Evolutionary conservation across 345 rosid genomes (phyloP).

Genomic region (Eucalyptus victrix): DNA sequence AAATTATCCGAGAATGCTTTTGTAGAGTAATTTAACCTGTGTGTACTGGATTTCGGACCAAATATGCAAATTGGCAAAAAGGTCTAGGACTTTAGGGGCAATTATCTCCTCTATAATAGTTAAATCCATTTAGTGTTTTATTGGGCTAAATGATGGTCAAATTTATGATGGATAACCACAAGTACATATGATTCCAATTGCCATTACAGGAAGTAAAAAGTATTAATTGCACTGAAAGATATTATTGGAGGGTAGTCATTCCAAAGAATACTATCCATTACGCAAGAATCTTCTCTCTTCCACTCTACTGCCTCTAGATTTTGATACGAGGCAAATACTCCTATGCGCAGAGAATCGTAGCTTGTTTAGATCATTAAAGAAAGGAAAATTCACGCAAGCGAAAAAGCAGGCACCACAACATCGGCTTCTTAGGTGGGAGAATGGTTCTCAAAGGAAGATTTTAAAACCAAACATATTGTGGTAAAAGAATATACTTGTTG

Average conservation of each 20-base stretch:
- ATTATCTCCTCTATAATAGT: neutral
- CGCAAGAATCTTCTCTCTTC: too few relatives aligned
- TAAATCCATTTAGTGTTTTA: neutral
- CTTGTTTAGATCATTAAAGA: neutral
- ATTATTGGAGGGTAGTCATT: too few relatives aligned
- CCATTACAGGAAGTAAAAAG: too few relatives aligned
- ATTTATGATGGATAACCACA: neutral
- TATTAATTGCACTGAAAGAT: too few relatives aligned
- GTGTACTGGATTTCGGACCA: neutral
- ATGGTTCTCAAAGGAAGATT: too few relatives aligned
- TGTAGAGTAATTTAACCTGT: neutral
- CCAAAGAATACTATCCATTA: too few relatives aligned
- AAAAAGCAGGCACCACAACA: too few relatives aligned
- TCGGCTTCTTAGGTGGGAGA: too few relatives aligned
- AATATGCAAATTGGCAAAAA: neutral
- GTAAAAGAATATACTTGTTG: too few relatives aligned
- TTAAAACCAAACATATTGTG: too few relatives aligned
- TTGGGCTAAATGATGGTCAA: neutral
- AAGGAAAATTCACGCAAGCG: too few relatives aligned
- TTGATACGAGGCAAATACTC: neutral
- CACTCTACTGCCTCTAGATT: neutral
- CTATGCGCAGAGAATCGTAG: neutral
- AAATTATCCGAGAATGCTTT: neutral
- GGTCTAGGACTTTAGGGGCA: neutral
- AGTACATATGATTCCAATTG: too few relatives aligned